Evolutionary conservation across 2,329 filamentous ascomycete genomes (phyloP).

Genomic region (Ciborinia camelliae): DNA sequence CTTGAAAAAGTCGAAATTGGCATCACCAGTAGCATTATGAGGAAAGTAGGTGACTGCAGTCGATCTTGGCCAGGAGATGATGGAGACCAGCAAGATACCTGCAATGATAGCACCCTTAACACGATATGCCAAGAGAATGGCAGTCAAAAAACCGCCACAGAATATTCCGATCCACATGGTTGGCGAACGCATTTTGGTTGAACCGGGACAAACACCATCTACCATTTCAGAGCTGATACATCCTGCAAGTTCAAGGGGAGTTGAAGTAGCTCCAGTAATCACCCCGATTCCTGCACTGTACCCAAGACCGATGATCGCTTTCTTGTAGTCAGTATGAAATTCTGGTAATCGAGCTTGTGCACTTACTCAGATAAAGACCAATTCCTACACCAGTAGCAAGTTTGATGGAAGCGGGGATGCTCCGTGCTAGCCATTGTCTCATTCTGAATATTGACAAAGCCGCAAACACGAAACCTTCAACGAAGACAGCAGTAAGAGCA

Average conservation of each 20-base stretch:
- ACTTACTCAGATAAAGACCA: slow-evolving; percentile 60
- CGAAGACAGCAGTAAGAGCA: slow-evolving; percentile 81
- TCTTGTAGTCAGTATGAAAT: not conserved
- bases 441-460: slow-evolving; percentile 74
- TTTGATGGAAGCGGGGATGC: slow-evolving; percentile 81
- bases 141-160: slow-evolving; percentile 76
- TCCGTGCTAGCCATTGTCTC: slow-evolving; percentile 85
- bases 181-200: slow-evolving; percentile 74
- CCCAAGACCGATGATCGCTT: slow-evolving; percentile 67
- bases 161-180: slow-evolving; percentile 88
- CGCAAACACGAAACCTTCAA: slow-evolving; percentile 84
- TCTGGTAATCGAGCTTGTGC: not conserved
- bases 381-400: slow-evolving; percentile 83
- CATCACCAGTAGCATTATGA: slow-evolving; percentile 63
- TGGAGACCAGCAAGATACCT: slow-evolving; percentile 77
- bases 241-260: slow-evolving; percentile 72
- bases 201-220: slow-evolving; percentile 57
- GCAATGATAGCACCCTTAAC: slow-evolving; percentile 83
- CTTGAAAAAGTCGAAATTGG: slow-evolving; percentile 80
- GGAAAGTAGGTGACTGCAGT: slow-evolving; percentile 81
- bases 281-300: slow-evolving; percentile 81
- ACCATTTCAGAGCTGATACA: slow-evolving; percentile 26
- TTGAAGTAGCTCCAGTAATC: slow-evolving; percentile 63
- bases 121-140: slow-evolving; percentile 77
- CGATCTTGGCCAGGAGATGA: slow-evolving; percentile 83